These are phyloP conservation scores for Metschnikowia chrysomelidarum DNA, from an alignment of 805 yeast genomes.

Conservation along the genomic window DNA sequence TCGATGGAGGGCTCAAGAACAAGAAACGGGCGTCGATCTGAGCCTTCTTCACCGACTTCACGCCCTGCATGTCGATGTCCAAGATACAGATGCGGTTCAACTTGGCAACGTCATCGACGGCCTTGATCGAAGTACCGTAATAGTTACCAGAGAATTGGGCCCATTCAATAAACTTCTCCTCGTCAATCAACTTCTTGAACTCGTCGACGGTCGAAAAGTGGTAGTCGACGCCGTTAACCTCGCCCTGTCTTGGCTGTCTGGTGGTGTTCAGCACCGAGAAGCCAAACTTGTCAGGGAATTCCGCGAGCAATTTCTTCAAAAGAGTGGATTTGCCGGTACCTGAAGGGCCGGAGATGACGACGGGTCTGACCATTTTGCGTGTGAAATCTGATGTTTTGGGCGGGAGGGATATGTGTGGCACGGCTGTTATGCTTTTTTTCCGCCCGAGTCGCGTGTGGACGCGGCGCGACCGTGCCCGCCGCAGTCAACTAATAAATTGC, in stretches of 20 bases:
- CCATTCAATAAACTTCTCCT: conserved; percentile 87
- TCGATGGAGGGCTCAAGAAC: conserved; percentile 90
- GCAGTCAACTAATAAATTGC: conserved; percentile 1
- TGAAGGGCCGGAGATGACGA: conserved; percentile 96
- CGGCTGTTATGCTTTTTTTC: conserved; percentile 1
- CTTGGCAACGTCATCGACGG: conserved; percentile 70
- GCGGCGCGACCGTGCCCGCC: conserved; percentile 5
- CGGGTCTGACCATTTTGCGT: conserved; percentile 60
- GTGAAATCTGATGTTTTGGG: not conserved
- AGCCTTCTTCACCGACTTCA: conserved; percentile 81
- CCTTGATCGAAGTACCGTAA: conserved; percentile 89
- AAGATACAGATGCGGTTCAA: conserved; percentile 78
- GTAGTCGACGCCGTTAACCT: conserved; percentile 84
- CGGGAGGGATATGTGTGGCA: not conserved
- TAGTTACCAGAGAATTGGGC: conserved; percentile 97
- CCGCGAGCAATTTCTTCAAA: conserved; percentile 83
- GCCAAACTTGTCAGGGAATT: conserved; percentile 86
- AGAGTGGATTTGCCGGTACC: conserved; percentile 96
- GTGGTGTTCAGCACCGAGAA: conserved; percentile 95
- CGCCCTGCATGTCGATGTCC: conserved; percentile 99
- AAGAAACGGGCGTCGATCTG: conserved; percentile 80
- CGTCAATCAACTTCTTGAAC: conserved; percentile 73
- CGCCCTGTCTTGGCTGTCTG: conserved; percentile 89
- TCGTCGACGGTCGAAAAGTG: conserved; percentile 78
- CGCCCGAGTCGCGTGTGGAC: conserved; percentile 1